phyloP scores from a whole-genome alignment of 164 flowering plant species.

The Stephania japonica region DNA sequence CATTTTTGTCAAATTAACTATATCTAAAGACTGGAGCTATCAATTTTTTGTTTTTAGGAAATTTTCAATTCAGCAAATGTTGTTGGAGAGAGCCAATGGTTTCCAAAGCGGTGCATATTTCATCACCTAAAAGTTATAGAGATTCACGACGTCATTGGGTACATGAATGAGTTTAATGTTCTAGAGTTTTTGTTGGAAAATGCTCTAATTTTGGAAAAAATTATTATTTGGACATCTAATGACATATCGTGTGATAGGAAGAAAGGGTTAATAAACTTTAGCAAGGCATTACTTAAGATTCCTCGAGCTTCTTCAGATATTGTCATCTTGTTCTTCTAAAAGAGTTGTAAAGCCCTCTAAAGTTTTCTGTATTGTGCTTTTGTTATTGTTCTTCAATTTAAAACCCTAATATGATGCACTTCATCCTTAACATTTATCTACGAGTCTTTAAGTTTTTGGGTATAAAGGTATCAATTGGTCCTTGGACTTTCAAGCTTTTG shows the following conservation, averaged over 20 bases:
- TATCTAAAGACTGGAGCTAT: too few species aligned
- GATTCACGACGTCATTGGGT: background rate
- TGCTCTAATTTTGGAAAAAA: slow-evolving; percentile 11
- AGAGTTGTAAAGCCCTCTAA: too few species aligned
- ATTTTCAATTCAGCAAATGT: background rate
- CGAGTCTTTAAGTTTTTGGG: too few species aligned
- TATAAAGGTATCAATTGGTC: too few species aligned
- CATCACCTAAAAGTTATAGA: slow-evolving; percentile 8
- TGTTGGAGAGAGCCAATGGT: background rate
- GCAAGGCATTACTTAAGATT: background rate
- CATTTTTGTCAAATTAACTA: background rate
- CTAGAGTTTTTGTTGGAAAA: slow-evolving; percentile 7
- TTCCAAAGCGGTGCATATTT: slow-evolving; percentile 1
- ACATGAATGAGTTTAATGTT: background rate
- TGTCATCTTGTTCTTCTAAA: background rate
- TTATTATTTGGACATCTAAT: background rate
- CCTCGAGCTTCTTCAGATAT: slow-evolving; percentile 5
- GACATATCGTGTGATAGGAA: background rate
- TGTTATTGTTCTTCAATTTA: too few species aligned
- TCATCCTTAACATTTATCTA: too few species aligned
- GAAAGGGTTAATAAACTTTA: background rate
- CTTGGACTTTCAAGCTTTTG: too few species aligned
- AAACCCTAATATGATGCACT: too few species aligned
- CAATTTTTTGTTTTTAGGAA: background rate
- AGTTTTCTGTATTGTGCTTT: too few species aligned